A percentile compares a stretch with the other conserved stretches of the same genome.
These are phyloP conservation scores for Dactylellina haptotyla DNA, from an alignment of 2,329 filamentous ascomycete genomes.

Conservation along the genomic window DNA sequence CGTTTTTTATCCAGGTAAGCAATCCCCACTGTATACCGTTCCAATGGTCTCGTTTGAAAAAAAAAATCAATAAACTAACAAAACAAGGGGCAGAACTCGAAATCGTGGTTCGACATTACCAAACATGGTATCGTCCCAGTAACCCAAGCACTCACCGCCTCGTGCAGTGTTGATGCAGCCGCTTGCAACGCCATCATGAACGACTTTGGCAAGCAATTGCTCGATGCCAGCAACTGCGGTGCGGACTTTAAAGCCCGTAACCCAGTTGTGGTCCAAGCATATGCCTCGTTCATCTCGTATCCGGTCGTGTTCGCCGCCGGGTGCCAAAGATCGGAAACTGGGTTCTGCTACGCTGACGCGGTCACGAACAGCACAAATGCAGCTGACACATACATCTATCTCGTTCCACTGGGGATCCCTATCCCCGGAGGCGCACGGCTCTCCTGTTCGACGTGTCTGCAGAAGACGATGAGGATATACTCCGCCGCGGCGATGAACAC, in stretches of 20 bases:
- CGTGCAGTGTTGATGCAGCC: slow-evolving; percentile 75
- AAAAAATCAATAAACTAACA: slow-evolving; percentile 10
- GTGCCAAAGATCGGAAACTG: slow-evolving; percentile 75
- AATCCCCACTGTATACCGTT: not conserved
- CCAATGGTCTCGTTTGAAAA: not conserved
- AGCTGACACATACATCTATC: slow-evolving; percentile 83
- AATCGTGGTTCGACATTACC: slow-evolving; percentile 79
- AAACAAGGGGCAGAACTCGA: slow-evolving; percentile 72
- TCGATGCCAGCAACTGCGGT: slow-evolving; percentile 72
- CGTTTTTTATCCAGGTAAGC: slow-evolving; percentile 79
- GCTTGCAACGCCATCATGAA: slow-evolving; percentile 74
- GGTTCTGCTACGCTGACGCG: slow-evolving; percentile 76
- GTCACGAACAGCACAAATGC: slow-evolving; percentile 78
- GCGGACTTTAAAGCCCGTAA: slow-evolving; percentile 75
- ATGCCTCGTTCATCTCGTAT: slow-evolving; percentile 80
- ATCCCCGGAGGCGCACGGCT: slow-evolving; percentile 76
- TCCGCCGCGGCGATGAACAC: slow-evolving; percentile 74
- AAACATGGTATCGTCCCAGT: slow-evolving; percentile 76
- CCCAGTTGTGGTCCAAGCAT: slow-evolving; percentile 76
- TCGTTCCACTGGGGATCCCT: slow-evolving; percentile 78
- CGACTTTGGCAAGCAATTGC: slow-evolving; percentile 73
- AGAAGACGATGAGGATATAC: slow-evolving; percentile 84
- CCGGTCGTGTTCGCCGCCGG: slow-evolving; percentile 79
- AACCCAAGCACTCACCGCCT: slow-evolving; percentile 79
- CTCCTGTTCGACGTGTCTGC: slow-evolving; percentile 78